Conservation (phyloP, 2,329 filamentous ascomycete species). For the Erysiphe pulchra region DNA sequence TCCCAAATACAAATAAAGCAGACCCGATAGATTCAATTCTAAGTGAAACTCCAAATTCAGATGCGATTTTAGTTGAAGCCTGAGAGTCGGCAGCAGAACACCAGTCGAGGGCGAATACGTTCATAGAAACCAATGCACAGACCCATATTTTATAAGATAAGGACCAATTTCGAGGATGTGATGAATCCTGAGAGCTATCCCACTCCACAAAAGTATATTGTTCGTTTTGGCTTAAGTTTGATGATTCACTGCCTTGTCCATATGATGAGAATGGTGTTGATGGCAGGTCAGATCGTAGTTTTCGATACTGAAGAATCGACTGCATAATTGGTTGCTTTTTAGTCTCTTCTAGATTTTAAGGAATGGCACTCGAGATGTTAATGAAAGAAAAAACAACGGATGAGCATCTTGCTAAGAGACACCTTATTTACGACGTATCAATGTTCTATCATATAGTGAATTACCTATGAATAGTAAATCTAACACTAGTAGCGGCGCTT, state of each 20-base stretch:
- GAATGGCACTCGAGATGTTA: neutral
- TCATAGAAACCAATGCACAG: neutral
- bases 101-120: constrained; percentile 1
- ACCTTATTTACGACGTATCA: too few relatives aligned
- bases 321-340: neutral
- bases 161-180: constrained; percentile 1
- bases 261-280: neutral
- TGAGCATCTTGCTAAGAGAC: too few relatives aligned
- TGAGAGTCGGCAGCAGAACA: constrained; percentile 21
- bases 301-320: neutral
- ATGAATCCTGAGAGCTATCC: neutral
- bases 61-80: constrained; percentile 19
- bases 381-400: neutral
- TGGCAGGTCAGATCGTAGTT: neutral
- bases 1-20: constrained; percentile 15
- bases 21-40: constrained; percentile 24
- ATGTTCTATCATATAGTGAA: too few relatives aligned
- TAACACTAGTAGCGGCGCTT: too few relatives aligned
- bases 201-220: neutral
- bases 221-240: too few relatives aligned
- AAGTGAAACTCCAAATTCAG: constrained; percentile 21
- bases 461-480: too few relatives aligned
- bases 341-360: too few relatives aligned
- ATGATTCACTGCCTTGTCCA: neutral
- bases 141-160: constrained; percentile 1